Conservation (phyloP, 2,329 filamentous ascomycete species). For the Apiospora aurea region DNA sequence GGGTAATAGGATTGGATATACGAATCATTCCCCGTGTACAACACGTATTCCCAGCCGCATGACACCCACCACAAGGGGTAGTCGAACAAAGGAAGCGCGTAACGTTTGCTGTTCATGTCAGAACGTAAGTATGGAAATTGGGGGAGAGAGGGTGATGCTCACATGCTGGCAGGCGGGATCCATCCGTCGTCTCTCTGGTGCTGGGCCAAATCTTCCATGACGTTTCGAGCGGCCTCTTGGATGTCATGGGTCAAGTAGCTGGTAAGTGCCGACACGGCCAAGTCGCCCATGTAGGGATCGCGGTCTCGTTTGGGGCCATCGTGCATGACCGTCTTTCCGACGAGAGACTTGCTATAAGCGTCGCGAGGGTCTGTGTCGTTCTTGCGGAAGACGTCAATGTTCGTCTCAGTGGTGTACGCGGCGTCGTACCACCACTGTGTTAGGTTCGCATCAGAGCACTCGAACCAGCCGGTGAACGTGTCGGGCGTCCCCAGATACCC, state of each 20-base stretch:
- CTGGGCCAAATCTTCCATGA: conserved; percentile 55
- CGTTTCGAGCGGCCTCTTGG: conserved; percentile 50
- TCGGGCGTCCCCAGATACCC: conserved; percentile 55
- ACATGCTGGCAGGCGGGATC: conserved; percentile 62
- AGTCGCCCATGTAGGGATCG: conserved; percentile 60
- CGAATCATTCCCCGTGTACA: conserved; percentile 55
- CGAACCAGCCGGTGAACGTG: conserved; percentile 59
- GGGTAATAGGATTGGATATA: conserved; percentile 52
- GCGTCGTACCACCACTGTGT: conserved; percentile 62
- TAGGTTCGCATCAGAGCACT: conserved; percentile 56
- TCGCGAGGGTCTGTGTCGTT: conserved; percentile 58
- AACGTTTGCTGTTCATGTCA: conserved; percentile 45
- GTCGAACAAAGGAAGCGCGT: conserved; percentile 56
- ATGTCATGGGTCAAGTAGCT: conserved; percentile 55
- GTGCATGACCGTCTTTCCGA: conserved; percentile 54
- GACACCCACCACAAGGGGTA: conserved; percentile 62
- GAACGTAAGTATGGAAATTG: not conserved
- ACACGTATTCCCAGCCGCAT: conserved; percentile 54
- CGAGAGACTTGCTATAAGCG: conserved; percentile 50
- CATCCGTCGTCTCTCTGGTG: conserved; percentile 59
- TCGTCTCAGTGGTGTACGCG: conserved; percentile 59
- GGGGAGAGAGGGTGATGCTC: conserved; percentile 31
- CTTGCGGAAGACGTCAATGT: conserved; percentile 52
- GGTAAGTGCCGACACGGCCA: conserved; percentile 57
- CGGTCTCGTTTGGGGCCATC: conserved; percentile 61